phyloP scores from a whole-genome alignment of 2,329 filamentous ascomycete genomes.

The Trichoderma pleuroti region DNA sequence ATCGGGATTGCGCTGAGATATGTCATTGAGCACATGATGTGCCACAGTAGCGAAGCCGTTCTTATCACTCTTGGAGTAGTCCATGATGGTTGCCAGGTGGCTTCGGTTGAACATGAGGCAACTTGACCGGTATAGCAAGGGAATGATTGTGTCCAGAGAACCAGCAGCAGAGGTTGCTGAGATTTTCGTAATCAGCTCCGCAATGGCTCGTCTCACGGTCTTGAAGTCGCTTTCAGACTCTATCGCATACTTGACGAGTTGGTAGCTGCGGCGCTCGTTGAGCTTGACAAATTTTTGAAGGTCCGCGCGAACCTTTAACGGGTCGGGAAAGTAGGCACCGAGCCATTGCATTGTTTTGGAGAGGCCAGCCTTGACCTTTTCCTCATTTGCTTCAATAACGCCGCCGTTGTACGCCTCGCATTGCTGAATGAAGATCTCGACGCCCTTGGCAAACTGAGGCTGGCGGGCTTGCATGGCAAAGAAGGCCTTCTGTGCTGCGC shows the following conservation, averaged over 20 bases:
- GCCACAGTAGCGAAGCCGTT: conserved; percentile 73
- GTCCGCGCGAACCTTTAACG: conserved; percentile 67
- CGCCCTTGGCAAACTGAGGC: conserved; percentile 66
- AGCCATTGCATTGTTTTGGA: conserved; percentile 70
- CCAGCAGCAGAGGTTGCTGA: conserved; percentile 62
- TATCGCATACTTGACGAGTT: conserved; percentile 82
- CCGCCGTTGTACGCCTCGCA: conserved; percentile 91
- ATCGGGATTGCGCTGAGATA: conserved; percentile 82
- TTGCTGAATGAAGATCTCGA: conserved; percentile 73
- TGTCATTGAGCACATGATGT: conserved; percentile 86
- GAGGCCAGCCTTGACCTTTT: conserved; percentile 66
- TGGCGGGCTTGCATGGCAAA: conserved; percentile 81
- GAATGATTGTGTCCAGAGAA: conserved; percentile 74
- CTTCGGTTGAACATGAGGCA: conserved; percentile 91
- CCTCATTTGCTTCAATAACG: conserved; percentile 68
- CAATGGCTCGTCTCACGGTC: conserved; percentile 84
- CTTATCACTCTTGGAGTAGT: conserved; percentile 79
- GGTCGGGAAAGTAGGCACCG: conserved; percentile 72
- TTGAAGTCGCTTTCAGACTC: conserved; percentile 86
- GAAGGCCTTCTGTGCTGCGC: conserved; percentile 78
- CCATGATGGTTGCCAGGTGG: conserved; percentile 86
- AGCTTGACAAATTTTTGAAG: conserved; percentile 86
- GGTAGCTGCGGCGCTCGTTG: conserved; percentile 86
- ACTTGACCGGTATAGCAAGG: conserved; percentile 78
- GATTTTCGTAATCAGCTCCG: conserved; percentile 80